Evolutionary conservation across 495 filamentous ascomycete species (phyloP), one percentile per base, ranked within the genome.

Genomic region (Xylaria grammica): DNA sequence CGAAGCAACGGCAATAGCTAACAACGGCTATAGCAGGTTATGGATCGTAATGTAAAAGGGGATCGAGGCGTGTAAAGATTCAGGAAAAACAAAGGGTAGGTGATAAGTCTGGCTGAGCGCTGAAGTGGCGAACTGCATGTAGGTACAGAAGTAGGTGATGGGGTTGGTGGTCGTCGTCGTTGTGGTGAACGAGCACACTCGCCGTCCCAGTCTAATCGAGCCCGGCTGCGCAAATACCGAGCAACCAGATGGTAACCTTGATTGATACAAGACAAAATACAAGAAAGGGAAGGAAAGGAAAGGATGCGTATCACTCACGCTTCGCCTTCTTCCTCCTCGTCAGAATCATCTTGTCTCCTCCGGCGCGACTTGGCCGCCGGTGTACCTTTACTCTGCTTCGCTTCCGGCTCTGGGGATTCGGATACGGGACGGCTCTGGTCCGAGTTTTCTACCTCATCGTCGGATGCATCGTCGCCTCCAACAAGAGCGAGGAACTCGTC

Each of bases 401-500:
- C 62, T 40, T 74, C 74, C 4, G 70, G 62, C 30, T 71, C 71
- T 5, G 71, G 73, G 19, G 75, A 73, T 32, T 68, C 66, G 58
- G 75, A 77, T 7, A 67, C 68, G 3, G 79, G 75, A 49, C 74
- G 75, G 65, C 74, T 78, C 32, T 80, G 75, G 65, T 74, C 72
- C 19, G 65, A 59, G 59, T 77, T 69, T 34, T 82, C 79, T 17
- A 55, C 61, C 45, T 84, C 83, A 65, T 83, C 82, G 54, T 79
- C 81, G 27, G 82, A 83, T 6, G 79, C 82, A 58, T 78, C 79
- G 58, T 84, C 79, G 53, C 78, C 87, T 66, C 92, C 93, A 19
- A 93, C 93, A 57, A 97, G 85, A 65, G 90, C 92, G 57, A 97
- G 89, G 68, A 97, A 84, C 77, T 96, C 92, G 58, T 91, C 91